Conservation (phyloP, 164 flowering plant genomes). For the Chimonanthus praecox region DNA sequence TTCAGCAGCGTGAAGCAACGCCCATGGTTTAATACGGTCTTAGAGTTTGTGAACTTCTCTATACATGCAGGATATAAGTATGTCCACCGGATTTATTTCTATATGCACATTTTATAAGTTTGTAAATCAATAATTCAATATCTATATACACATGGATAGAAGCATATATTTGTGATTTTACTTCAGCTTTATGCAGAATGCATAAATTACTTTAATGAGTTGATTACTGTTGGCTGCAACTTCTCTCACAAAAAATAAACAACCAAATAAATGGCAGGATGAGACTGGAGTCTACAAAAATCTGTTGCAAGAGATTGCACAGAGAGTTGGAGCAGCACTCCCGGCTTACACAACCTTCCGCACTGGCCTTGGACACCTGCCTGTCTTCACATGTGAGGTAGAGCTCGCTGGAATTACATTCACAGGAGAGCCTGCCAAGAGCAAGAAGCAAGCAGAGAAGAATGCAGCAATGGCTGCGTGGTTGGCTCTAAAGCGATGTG, state of each 20-base stretch:
- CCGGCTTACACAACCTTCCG: constrained; percentile 75
- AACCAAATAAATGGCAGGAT: constrained; percentile 42
- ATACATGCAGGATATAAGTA: too few species aligned
- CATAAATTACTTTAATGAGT: too few species aligned
- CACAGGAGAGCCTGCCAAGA: constrained; percentile 93
- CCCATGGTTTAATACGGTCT: too few species aligned
- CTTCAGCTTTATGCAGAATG: too few species aligned
- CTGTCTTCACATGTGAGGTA: constrained; percentile 86
- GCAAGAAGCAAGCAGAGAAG: constrained; percentile 96
- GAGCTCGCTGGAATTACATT: constrained; percentile 88
- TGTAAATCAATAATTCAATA: too few species aligned
- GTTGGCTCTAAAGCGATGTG: constrained; percentile 86
- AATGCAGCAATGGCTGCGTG: constrained; percentile 98
- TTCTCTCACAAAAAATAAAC: constrained; percentile 3
- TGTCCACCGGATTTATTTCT: too few species aligned
- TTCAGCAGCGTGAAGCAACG: too few species aligned
- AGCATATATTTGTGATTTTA: too few species aligned
- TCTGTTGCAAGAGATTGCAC: constrained; percentile 92
- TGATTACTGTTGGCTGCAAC: too few species aligned
- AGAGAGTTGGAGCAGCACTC: constrained; percentile 93
- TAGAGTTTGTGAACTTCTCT: too few species aligned
- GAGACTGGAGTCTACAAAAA: constrained; percentile 99
- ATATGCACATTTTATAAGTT: too few species aligned
- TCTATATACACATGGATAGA: too few species aligned
- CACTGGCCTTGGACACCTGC: constrained; percentile 92